Conservation (phyloP, 805 yeast genomes). For the Barnettozyma vustinii region DNA sequence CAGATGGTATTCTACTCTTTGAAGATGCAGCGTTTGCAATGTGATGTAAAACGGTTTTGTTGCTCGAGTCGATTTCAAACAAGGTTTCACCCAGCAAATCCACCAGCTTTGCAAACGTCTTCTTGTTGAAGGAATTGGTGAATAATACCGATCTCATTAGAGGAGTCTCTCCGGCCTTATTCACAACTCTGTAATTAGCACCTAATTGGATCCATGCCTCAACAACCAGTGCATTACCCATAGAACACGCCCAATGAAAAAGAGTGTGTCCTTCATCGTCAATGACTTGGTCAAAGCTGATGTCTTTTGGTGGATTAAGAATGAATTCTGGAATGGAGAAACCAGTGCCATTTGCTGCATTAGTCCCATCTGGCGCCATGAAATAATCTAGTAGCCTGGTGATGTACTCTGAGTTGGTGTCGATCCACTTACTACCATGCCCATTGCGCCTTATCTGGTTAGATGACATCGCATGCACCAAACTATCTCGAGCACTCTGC, state of each 20-base stretch:
- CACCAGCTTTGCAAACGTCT: slow-evolving; percentile 73
- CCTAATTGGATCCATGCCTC: slow-evolving; percentile 73
- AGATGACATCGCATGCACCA: slow-evolving; percentile 18
- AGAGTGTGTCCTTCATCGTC: slow-evolving; percentile 95
- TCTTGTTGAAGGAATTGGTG: slow-evolving; percentile 78
- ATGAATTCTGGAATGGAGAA: slow-evolving; percentile 56
- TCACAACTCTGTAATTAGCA: slow-evolving; percentile 56
- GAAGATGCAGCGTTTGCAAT: slow-evolving; percentile 66
- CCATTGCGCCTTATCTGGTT: slow-evolving; percentile 10
- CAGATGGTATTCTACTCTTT: slow-evolving; percentile 67
- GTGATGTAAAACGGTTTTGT: slow-evolving; percentile 81
- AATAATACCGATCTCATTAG: slow-evolving; percentile 78
- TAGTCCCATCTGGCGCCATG: slow-evolving; percentile 45
- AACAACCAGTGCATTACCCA: slow-evolving; percentile 77
- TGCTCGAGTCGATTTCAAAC: slow-evolving; percentile 68
- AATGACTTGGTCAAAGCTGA: slow-evolving; percentile 69
- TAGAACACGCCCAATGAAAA: slow-evolving; percentile 96
- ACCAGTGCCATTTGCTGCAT: slow-evolving; percentile 22
- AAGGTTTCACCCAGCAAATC: slow-evolving; percentile 72
- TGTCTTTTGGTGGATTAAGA: slow-evolving; percentile 55
- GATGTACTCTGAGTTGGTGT: slow-evolving; percentile 36
- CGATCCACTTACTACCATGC: slow-evolving; percentile 23
- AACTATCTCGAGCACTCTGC: slow-evolving; percentile 22
- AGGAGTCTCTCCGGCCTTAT: slow-evolving; percentile 80
- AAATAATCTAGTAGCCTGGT: slow-evolving; percentile 47